phyloP scores from a whole-genome alignment of 768 basidiomycete genomes.

The Mrakia hoshinonis region DNA sequence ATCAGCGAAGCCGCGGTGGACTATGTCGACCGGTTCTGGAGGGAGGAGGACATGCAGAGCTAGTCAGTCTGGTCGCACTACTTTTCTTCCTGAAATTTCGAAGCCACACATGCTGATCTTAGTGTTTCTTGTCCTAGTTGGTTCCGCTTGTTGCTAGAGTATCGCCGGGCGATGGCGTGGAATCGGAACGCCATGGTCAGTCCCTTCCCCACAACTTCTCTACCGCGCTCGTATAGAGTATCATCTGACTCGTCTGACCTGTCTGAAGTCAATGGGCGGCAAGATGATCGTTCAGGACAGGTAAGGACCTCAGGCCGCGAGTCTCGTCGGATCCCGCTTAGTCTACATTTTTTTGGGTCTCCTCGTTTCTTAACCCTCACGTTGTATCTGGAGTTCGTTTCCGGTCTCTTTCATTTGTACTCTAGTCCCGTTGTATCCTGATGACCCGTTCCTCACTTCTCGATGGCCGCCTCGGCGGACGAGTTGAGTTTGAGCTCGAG shows the following conservation, averaged over 20 bases:
- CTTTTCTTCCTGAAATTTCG: not conserved
- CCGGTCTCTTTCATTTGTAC: no score
- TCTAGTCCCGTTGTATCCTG: no score
- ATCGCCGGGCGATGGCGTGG: not conserved
- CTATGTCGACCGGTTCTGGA: not conserved
- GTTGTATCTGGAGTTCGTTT: no score
- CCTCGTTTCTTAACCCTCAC: no score
- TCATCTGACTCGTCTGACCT: not conserved
- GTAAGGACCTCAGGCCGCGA: no score
- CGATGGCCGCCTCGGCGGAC: no score
- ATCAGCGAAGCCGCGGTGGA: not conserved
- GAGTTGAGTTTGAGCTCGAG: no score
- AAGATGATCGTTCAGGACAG: not conserved
- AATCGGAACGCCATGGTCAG: slow-evolving; percentile 6
- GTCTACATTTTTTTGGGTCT: no score
- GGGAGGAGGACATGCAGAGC: not conserved
- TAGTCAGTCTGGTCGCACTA: slow-evolving; percentile 6
- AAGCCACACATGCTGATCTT: not conserved
- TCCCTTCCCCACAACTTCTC: not conserved
- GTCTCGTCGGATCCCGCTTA: no score
- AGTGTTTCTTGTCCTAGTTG: not conserved
- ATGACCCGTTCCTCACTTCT: no score
- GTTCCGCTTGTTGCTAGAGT: slow-evolving; percentile 6
- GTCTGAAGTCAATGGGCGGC: not conserved
- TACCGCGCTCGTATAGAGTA: not conserved